Conservation (phyloP, 768 basidiomycete species). For the Amanita fuliginea region DNA sequence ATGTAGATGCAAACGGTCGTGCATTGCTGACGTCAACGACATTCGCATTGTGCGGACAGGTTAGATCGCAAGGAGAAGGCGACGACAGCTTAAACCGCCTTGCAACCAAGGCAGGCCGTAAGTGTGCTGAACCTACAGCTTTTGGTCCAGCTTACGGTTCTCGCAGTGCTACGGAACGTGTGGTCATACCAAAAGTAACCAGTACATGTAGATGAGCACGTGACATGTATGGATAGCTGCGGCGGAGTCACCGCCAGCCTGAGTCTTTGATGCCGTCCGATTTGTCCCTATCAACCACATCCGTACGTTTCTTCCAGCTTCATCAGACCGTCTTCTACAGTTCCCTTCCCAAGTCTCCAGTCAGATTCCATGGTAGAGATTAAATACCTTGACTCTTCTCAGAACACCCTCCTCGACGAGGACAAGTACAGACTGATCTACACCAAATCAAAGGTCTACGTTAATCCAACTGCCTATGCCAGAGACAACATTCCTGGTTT, state of each 20-base stretch:
- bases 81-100: slow-evolving; percentile 96
- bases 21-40: slow-evolving; percentile 72
- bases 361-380: slow-evolving; percentile 72
- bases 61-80: slow-evolving; percentile 90
- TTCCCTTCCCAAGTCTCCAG: slow-evolving; percentile 15
- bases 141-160: slow-evolving; percentile 1
- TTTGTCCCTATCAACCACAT: slow-evolving; percentile 30
- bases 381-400: slow-evolving; percentile 27
- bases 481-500: slow-evolving; percentile 94
- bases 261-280: slow-evolving; percentile 16
- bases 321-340: background rate
- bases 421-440: slow-evolving; percentile 72
- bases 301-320: slow-evolving; percentile 23
- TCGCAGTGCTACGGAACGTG: slow-evolving; percentile 85
- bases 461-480: slow-evolving; percentile 87
- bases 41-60: slow-evolving; percentile 90
- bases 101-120: slow-evolving; percentile 90
- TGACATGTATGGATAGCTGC: slow-evolving; percentile 2
- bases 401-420: slow-evolving; percentile 24
- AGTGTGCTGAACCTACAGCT: slow-evolving; percentile 24
- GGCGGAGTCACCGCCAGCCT: background rate
- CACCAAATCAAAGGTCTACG: slow-evolving; percentile 89
- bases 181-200: slow-evolving; percentile 87
- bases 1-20: slow-evolving; percentile 85
- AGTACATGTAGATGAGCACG: slow-evolving; percentile 3